These are phyloP conservation scores for Fusarium sacchari DNA, from an alignment of 2,329 filamentous ascomycete species.

Conservation along the genomic window DNA sequence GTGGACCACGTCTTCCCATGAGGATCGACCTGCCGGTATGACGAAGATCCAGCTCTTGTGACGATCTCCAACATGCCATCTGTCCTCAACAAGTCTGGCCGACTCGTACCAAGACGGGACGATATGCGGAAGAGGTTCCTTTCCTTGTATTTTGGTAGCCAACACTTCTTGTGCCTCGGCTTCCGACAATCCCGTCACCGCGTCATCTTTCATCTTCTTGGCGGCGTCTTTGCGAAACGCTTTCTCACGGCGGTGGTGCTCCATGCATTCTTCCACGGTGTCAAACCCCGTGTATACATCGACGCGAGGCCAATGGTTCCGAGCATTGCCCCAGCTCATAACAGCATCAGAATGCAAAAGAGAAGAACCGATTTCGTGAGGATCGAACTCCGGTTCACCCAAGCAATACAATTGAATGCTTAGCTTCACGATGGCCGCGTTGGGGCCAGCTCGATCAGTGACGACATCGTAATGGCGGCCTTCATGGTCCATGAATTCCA, in stretches of 20 bases:
- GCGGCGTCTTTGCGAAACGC: not conserved
- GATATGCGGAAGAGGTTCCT: slow-evolving; percentile 29
- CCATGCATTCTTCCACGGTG: slow-evolving; percentile 20
- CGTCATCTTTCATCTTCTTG: not conserved
- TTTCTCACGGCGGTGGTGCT: slow-evolving; percentile 26
- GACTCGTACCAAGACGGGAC: slow-evolving; percentile 24
- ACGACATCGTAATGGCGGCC: not conserved
- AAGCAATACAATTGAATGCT: slow-evolving; percentile 29
- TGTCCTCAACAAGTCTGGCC: not conserved
- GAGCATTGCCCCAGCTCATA: not conserved
- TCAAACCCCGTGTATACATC: slow-evolving; percentile 20
- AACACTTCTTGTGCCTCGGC: slow-evolving; percentile 9
- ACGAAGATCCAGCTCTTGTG: slow-evolving; percentile 29
- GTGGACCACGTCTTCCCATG: slow-evolving; percentile 18
- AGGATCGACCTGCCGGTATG: slow-evolving; percentile 1
- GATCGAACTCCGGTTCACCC: not conserved
- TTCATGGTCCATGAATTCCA: slow-evolving; percentile 50
- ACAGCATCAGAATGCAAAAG: not conserved
- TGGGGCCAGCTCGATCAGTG: not conserved
- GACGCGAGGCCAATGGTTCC: slow-evolving; percentile 11
- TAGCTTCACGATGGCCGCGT: slow-evolving; percentile 8
- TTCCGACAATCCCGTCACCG: slow-evolving; percentile 4
- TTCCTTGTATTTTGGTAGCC: slow-evolving; percentile 4
- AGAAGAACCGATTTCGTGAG: not conserved
- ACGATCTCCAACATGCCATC: not conserved